These are phyloP conservation scores for Colletotrichum sojae DNA, from an alignment of 2,329 filamentous ascomycete species.

Conservation along the genomic window DNA sequence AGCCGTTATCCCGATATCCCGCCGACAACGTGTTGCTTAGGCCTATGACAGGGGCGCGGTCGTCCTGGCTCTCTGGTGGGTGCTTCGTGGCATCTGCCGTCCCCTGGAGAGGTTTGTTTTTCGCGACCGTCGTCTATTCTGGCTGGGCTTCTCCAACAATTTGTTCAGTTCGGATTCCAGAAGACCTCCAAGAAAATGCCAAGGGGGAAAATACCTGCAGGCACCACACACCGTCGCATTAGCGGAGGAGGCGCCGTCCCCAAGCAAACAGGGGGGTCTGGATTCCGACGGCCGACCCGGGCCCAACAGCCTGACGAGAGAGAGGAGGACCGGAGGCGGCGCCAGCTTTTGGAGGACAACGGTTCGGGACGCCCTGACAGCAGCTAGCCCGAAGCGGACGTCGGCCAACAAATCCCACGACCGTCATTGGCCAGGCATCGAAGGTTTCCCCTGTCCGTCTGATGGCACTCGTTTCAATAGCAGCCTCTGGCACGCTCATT, in stretches of 20 bases:
- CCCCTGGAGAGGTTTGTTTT: not conserved
- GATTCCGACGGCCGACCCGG: conserved; percentile 36
- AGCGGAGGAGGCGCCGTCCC: conserved; percentile 15
- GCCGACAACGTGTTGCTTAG: not conserved
- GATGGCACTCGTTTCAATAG: conserved; percentile 32
- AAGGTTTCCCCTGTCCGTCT: conserved; percentile 23
- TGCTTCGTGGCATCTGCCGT: conserved; percentile 6
- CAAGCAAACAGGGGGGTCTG: conserved; percentile 22
- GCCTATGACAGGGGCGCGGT: no score
- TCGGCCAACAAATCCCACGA: conserved; percentile 13
- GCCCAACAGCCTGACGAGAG: conserved; percentile 21
- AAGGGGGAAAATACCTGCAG: conserved; percentile 29
- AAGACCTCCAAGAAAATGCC: conserved; percentile 32
- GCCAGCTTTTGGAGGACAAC: conserved; percentile 29
- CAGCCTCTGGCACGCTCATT: not conserved
- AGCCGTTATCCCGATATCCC: conserved; percentile 21
- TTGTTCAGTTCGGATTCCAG: conserved; percentile 27
- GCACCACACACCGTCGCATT: conserved; percentile 30
- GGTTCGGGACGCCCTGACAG: conserved; percentile 37
- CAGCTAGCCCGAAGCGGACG: conserved; percentile 30
- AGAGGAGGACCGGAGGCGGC: conserved; percentile 1
- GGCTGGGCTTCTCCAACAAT: conserved; percentile 22
- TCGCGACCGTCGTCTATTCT: conserved; percentile 34
- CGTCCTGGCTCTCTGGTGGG: conserved; percentile 4
- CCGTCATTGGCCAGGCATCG: conserved; percentile 23